These are phyloP conservation scores for Catenaria anguillulae DNA, from an alignment of 371 early-diverging fungal genomes.

Conservation along the genomic window DNA sequence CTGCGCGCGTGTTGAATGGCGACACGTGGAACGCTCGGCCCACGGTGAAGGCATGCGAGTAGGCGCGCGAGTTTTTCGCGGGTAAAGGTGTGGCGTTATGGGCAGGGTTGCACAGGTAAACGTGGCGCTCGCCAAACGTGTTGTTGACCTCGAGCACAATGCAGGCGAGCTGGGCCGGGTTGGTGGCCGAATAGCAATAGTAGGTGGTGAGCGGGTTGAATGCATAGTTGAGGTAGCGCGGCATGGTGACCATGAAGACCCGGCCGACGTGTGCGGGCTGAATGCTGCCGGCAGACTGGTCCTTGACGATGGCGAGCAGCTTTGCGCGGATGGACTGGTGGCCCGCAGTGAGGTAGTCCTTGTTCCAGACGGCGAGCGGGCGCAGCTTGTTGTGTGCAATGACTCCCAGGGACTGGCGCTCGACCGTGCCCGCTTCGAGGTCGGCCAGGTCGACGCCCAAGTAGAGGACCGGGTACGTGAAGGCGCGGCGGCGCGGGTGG, in stretches of 20 bases:
- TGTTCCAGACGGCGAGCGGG: neutral
- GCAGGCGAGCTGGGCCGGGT: conserved; percentile 10
- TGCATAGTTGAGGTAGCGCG: conserved; percentile 27
- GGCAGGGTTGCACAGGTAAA: conserved; percentile 23
- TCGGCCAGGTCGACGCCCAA: conserved; percentile 25
- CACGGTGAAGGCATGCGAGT: conserved; percentile 16
- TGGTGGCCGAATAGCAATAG: conserved; percentile 18
- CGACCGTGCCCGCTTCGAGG: conserved; percentile 6
- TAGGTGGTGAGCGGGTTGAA: conserved; percentile 40
- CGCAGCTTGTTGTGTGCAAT: conserved; percentile 12
- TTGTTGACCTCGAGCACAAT: conserved; percentile 37
- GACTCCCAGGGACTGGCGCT: conserved; percentile 21
- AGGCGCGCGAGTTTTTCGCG: neutral
- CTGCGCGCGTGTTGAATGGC: conserved; percentile 40
- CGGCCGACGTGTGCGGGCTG: conserved; percentile 11
- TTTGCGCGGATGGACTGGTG: neutral
- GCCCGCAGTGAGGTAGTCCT: conserved; percentile 1
- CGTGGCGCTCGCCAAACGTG: conserved; percentile 38
- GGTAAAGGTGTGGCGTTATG: no score
- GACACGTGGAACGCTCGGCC: conserved; percentile 36
- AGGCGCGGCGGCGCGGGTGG: conserved; percentile 23
- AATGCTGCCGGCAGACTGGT: neutral
- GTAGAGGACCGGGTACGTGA: conserved; percentile 31
- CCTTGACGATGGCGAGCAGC: neutral
- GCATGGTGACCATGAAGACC: conserved; percentile 28